Conservation (phyloP, 1,139 yeast species). For the Lizanozyma gosingica region DNA sequence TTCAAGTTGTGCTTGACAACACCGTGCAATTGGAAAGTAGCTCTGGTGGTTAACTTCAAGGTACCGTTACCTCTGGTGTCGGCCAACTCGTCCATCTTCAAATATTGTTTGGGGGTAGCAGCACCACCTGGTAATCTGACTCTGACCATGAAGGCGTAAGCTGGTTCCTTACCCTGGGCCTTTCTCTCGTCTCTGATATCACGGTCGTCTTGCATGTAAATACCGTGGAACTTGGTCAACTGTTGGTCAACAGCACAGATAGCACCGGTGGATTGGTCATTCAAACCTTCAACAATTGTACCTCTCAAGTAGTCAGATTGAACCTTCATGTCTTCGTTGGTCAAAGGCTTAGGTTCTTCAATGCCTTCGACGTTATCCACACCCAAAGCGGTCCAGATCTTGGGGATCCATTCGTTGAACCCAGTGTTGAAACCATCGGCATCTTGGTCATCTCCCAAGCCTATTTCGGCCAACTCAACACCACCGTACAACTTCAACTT, state of each 20-base stretch:
- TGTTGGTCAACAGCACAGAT: constrained; percentile 91
- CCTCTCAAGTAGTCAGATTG: constrained; percentile 86
- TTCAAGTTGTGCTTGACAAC: constrained; percentile 83
- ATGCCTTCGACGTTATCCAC: constrained; percentile 77
- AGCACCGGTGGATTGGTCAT: constrained; percentile 82
- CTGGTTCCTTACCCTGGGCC: constrained; percentile 89
- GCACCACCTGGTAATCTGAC: constrained; percentile 92
- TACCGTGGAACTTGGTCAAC: constrained; percentile 94
- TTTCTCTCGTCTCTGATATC: constrained; percentile 91
- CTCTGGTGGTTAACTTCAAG: constrained; percentile 90
- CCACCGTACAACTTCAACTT: constrained; percentile 68
- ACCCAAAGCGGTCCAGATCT: constrained; percentile 82
- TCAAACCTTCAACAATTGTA: constrained; percentile 80
- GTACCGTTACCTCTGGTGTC: constrained; percentile 88
- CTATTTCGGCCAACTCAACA: constrained; percentile 61
- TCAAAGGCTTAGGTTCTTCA: constrained; percentile 93
- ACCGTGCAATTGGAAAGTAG: constrained; percentile 95
- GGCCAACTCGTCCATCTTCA: constrained; percentile 74
- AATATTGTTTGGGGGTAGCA: constrained; percentile 84
- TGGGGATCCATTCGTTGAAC: constrained; percentile 77
- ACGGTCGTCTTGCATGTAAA: constrained; percentile 98
- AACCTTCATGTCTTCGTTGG: constrained; percentile 92
- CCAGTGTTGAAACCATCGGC: constrained; percentile 94
- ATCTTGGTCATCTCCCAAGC: constrained; percentile 94
- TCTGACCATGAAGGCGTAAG: constrained; percentile 93